Conservation (phyloP, 805 yeast species). For the Kazachstania viticola region DNA sequence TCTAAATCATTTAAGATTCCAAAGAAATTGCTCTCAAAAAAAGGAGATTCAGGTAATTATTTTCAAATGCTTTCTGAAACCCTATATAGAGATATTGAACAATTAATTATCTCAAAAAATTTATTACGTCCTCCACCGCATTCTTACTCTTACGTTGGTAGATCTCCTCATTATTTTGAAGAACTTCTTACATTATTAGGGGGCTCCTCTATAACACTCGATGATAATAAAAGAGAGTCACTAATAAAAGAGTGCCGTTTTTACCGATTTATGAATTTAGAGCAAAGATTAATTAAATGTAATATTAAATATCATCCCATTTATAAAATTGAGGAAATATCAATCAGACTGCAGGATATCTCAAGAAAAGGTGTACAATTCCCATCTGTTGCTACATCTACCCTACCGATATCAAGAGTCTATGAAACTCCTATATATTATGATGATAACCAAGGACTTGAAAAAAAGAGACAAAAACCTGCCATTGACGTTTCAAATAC, state of each 20-base stretch:
- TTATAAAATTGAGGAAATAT: constrained; percentile 42
- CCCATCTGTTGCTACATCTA: neutral
- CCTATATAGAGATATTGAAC: constrained; percentile 39
- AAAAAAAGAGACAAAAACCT: neutral
- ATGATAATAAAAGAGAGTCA: constrained; percentile 44
- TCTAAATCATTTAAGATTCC: constrained; percentile 48
- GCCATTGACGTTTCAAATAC: neutral
- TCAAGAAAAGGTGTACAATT: constrained; percentile 27
- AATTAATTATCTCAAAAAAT: constrained; percentile 27
- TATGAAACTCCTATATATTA: neutral
- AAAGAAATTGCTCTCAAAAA: constrained; percentile 36
- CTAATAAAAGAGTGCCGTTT: constrained; percentile 63
- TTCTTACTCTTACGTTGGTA: constrained; percentile 34
- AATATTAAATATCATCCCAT: constrained; percentile 42
- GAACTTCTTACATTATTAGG: constrained; percentile 44
- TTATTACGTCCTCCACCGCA: constrained; percentile 75
- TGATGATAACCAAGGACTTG: neutral
- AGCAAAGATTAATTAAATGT: constrained; percentile 53
- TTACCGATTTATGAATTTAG: constrained; percentile 64
- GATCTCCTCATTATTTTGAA: constrained; percentile 43
- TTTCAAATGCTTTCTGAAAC: constrained; percentile 53
- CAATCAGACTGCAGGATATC: constrained; percentile 38
- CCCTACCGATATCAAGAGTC: neutral
- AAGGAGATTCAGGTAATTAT: constrained; percentile 71
- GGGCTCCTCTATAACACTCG: constrained; percentile 41